These are phyloP conservation scores for Xylaria nigripes DNA, from an alignment of 495 filamentous ascomycete genomes.

Conservation along the genomic window DNA sequence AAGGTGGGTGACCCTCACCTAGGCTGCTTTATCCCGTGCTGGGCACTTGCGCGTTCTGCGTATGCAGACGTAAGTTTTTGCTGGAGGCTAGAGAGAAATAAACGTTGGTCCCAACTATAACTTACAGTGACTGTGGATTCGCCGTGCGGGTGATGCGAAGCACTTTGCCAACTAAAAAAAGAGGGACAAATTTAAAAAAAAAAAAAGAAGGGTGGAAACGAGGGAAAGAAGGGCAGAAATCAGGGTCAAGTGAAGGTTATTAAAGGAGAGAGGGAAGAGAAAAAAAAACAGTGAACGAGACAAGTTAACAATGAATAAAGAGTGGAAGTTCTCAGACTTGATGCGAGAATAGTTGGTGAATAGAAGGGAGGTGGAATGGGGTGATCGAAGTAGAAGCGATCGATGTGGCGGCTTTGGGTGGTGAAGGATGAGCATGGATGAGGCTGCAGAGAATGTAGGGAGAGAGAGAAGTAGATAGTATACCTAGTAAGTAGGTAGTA, in stretches of 20 bases:
- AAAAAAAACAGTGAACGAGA: neutral
- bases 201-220: neutral
- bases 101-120: neutral
- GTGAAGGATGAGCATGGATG: neutral
- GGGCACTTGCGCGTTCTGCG: conserved; percentile 4
- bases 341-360: neutral
- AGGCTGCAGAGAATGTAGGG: conserved; percentile 8
- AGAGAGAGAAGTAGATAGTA: neutral
- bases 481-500: too few relatives aligned
- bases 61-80: conserved; percentile 1
- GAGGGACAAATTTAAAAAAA: neutral
- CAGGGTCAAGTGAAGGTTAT: neutral
- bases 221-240: neutral
- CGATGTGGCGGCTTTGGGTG: neutral
- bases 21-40: neutral
- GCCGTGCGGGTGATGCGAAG: neutral
- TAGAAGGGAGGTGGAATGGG: neutral
- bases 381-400: neutral
- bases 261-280: neutral
- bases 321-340: neutral
- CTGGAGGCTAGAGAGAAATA: neutral
- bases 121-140: neutral
- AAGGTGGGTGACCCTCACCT: neutral
- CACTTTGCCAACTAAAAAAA: neutral
- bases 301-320: conserved; percentile 4